Base-by-base conservation (phyloP, 2,329 filamentous ascomycete species). In the Cordyceps cateniannulata region DNA sequence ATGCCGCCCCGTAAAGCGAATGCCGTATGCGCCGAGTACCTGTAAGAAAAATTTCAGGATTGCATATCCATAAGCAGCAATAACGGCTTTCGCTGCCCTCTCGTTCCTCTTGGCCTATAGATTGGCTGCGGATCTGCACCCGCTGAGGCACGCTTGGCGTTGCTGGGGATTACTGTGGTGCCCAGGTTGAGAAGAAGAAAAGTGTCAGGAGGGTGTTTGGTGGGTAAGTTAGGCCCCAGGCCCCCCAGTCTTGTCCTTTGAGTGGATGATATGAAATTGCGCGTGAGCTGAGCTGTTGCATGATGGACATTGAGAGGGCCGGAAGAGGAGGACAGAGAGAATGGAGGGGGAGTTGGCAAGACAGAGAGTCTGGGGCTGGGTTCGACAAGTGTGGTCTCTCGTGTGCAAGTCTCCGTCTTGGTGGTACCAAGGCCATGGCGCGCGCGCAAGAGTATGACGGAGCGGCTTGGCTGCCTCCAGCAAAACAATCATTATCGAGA, bases 101-200 rank as follows among this genome's bases (percentile, higher is more conserved):
- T 35, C 32, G 29, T 4, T 44, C 25, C 32, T 22, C 47, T 51
- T 35, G 56, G 56, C 56, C 25, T 29, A 42, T 59, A 52, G 56
- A 51, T 51, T 38, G n/a, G 25, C 38, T 51, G 56, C 56, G 56
- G 56, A 59, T 52, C 56, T 45, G 47, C 56, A 45, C 38, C 56
- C 47, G 47, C 47, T 16, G 47, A 32, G 18, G 56, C 47, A 50
- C 10, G 9, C 56, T 51, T 52, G 56, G 56, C 48, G 12, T 22
- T 27, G 47, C 42, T 59, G 55, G 45, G 24, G 32, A 35, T 35
- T 59, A 51, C 50, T 51, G 47, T 42, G 47, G 45, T 48, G 29
- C 56, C 47, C 32, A n/a, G 51, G 48, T 22, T 44, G 32, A 52
- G 1, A 6, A 12, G n/a, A 16, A 32, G 22, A 42, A 24, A 18